phyloP scores from a whole-genome alignment of 1,139 yeast species.

The Diutina pseudorugosa region DNA sequence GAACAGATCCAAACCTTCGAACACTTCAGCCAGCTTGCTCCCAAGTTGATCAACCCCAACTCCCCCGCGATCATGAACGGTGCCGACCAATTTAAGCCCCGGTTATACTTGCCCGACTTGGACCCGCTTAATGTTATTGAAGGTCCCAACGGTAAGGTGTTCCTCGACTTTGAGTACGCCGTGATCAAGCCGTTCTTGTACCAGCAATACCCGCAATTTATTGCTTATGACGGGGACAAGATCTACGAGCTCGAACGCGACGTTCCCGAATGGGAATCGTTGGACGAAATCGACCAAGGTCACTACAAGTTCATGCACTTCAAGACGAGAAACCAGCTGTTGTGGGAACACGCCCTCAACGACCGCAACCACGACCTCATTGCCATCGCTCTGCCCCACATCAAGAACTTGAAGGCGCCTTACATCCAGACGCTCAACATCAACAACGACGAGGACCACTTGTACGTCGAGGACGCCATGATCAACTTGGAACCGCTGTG shows the following conservation, averaged over 20 bases:
- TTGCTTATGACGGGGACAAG: conserved; percentile 80
- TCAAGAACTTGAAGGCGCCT: conserved; percentile 55
- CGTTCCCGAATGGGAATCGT: conserved; percentile 52
- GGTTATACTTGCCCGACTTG: conserved; percentile 69
- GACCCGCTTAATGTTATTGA: conserved; percentile 78
- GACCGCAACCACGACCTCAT: conserved; percentile 52
- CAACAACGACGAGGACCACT: conserved; percentile 49
- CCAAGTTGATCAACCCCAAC: conserved; percentile 38
- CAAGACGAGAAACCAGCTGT: conserved; percentile 81
- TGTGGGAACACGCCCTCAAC: conserved; percentile 74
- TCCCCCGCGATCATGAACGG: conserved; percentile 46
- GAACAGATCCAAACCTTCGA: conserved; percentile 48
- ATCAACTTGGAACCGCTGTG: conserved; percentile 69
- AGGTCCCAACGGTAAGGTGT: conserved; percentile 13
- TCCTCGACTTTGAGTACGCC: conserved; percentile 75
- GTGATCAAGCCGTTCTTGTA: conserved; percentile 72
- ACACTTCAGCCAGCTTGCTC: conserved; percentile 42
- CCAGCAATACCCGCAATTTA: conserved; percentile 68
- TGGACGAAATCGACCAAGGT: conserved; percentile 62
- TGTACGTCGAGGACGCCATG: conserved; percentile 54
- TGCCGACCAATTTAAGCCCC: conserved; percentile 55
- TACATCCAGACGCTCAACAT: conserved; percentile 54
- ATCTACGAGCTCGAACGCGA: conserved; percentile 65
- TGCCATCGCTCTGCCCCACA: conserved; percentile 69
- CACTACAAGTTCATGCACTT: conserved; percentile 79